Evolutionary conservation across 2,329 filamentous ascomycete species (phyloP), one percentile per base, ranked within the genome.

Genomic region (Fusarium coffeatum): DNA sequence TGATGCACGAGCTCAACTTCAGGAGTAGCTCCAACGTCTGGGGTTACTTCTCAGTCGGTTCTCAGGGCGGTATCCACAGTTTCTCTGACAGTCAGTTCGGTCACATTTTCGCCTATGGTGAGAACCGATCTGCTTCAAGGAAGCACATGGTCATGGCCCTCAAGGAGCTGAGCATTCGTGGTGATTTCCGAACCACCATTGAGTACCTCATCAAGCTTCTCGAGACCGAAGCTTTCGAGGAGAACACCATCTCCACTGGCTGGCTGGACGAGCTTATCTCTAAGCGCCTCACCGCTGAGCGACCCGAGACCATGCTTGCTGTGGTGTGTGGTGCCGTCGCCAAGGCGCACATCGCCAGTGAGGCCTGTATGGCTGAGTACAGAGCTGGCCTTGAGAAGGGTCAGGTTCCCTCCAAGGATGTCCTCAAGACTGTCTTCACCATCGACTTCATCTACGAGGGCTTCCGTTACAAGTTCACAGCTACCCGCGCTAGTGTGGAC

Each of bases 31-130:
- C 96, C 69, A 99, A 99, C 75, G 96, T 98, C 59, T 99, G 96
- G 96, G 96, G 96, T 87, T 99, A 99, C 84, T 99, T 99, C 89
- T 99, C 96, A 55, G 96, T 99, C 80, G 93, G 94, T 84, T 96
- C 94, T 12, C 91, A 94, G 59, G 95, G 94, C 84, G 94, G 94
- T 82, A 99, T 99, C 72, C 96, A 99, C 89, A 98, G 93, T 82
- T 99, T 97, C 87, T 98, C 96, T 10, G 96, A 99, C 85, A 97
- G 93, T 78, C 96, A 99, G 79, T 99, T 99, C 76, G 96, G 96
- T 83, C 96, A 99, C 83, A 99, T 99, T 75, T 99, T 99, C 81
- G 97, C 96, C 55, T 99, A 98, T 76, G 96, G 96, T 66, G 96
- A 99, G 87, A 99, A 97, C 85, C 91, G 96, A 80, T 92, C 94